Evolutionary conservation across 169 alveolate genomes (phyloP).

Genomic region (Theileria annulata): DNA sequence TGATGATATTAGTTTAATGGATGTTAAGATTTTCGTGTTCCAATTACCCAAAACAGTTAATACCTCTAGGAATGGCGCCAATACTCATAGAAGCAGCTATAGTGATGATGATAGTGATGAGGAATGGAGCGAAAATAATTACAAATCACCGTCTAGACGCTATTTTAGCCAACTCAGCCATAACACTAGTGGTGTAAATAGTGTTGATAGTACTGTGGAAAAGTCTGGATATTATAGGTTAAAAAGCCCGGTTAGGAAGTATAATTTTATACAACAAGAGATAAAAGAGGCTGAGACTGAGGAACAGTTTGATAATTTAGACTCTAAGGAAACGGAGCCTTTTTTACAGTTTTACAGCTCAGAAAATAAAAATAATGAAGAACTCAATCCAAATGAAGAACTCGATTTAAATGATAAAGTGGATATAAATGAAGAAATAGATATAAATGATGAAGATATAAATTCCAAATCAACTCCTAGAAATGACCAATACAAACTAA

Average conservation of each 20-base stretch:
- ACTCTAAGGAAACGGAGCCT: neutral
- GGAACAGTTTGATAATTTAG: neutral
- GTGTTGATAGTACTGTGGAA: neutral
- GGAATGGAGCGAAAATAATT: neutral
- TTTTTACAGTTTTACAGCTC: neutral
- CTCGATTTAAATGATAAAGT: neutral
- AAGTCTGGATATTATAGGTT: neutral
- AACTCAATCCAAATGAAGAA: neutral
- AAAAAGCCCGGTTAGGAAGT: constrained; percentile 17
- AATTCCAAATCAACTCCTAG: neutral
- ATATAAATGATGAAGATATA: too few relatives aligned
- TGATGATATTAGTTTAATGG: neutral
- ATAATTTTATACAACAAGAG: neutral
- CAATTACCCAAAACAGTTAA: neutral
- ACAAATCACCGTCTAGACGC: neutral
- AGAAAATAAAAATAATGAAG: neutral
- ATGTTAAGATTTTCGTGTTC: constrained; percentile 11
- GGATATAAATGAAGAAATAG: too few relatives aligned
- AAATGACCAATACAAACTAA: constrained; percentile 8
- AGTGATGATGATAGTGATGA: neutral
- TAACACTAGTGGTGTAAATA: neutral
- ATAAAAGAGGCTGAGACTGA: neutral
- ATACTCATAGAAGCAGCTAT: neutral
- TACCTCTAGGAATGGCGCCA: neutral
- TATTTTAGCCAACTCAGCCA: neutral